A percentile compares a stretch with the other conserved stretches of the same genome.
These are phyloP conservation scores for Nannochloropsis gaditana DNA, from an alignment of 108 stramenopile genomes.

Conservation along the genomic window DNA sequence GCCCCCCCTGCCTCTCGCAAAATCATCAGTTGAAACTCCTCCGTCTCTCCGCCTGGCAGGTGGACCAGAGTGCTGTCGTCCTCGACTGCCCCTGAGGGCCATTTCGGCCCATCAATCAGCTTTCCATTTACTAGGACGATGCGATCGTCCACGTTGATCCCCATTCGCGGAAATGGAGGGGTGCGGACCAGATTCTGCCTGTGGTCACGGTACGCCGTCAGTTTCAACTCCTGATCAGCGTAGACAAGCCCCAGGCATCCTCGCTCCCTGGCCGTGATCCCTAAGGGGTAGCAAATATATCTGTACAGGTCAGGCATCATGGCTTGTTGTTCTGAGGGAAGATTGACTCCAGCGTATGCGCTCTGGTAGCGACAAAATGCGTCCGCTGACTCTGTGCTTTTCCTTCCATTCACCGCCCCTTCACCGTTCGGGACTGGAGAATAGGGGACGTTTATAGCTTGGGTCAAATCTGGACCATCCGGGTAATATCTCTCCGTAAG, in stretches of 20 bases:
- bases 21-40: conserved; percentile 14
- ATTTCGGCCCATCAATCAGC: not conserved
- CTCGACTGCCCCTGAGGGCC: not conserved
- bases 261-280: conserved; percentile 6
- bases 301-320: not conserved
- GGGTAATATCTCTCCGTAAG: not conserved
- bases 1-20: not conserved
- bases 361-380: not conserved
- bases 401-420: not conserved
- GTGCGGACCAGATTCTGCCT: not conserved
- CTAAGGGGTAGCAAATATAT: not conserved
- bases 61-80: not conserved
- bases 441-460: not conserved
- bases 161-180: conserved; percentile 3
- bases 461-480: not conserved
- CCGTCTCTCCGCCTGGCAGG: not conserved
- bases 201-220: not conserved
- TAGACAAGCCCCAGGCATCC: not conserved
- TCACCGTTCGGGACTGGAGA: not conserved
- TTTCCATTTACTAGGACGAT: not conserved
- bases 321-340: not conserved
- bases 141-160: conserved; percentile 17
- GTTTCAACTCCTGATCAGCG: not conserved
- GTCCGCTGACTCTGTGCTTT: not conserved
- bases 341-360: not conserved